These are phyloP conservation scores for Komagataea norvegica DNA, from an alignment of 1,139 yeast genomes.

Conservation along the genomic window DNA sequence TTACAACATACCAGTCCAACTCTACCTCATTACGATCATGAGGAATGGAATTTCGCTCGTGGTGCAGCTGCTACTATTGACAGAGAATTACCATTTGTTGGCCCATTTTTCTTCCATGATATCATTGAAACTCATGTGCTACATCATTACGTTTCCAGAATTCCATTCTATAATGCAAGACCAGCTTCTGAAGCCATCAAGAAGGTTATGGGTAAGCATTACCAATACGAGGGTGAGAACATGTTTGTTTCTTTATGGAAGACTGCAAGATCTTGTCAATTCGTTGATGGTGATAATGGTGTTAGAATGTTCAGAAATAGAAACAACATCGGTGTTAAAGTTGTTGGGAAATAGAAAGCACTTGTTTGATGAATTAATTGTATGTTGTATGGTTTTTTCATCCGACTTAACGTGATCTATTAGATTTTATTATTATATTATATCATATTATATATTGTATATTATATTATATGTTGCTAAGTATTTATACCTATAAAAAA, in stretches of 20 bases:
- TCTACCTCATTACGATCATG: constrained; percentile 72
- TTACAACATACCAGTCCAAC: constrained; percentile 81
- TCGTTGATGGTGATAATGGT: constrained; percentile 77
- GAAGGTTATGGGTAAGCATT: constrained; percentile 80
- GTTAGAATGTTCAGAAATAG: constrained; percentile 74
- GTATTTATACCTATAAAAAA: constrained; percentile 1
- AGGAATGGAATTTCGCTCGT: constrained; percentile 80
- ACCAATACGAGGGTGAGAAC: constrained; percentile 60
- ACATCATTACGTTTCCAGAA: constrained; percentile 80
- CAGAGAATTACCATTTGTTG: constrained; percentile 78
- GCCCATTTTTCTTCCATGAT: constrained; percentile 78
- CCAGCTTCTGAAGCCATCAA: constrained; percentile 74
- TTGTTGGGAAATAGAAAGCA: constrained; percentile 15
- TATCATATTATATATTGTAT: constrained; percentile 2
- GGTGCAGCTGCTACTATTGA: constrained; percentile 90
- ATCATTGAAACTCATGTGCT: constrained; percentile 86
- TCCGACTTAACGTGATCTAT: not conserved
- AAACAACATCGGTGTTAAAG: constrained; percentile 47
- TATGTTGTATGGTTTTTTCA: not conserved
- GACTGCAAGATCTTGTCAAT: constrained; percentile 69
- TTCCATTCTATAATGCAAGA: constrained; percentile 83
- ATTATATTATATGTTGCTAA: constrained; percentile 1
- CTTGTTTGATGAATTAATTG: too few species aligned
- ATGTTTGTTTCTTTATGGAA: constrained; percentile 75
- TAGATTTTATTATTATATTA: not conserved